Evolutionary conservation across 1,284 basidiomycete genomes (phyloP).

Genomic region (Mrakiaceae sp.): DNA sequence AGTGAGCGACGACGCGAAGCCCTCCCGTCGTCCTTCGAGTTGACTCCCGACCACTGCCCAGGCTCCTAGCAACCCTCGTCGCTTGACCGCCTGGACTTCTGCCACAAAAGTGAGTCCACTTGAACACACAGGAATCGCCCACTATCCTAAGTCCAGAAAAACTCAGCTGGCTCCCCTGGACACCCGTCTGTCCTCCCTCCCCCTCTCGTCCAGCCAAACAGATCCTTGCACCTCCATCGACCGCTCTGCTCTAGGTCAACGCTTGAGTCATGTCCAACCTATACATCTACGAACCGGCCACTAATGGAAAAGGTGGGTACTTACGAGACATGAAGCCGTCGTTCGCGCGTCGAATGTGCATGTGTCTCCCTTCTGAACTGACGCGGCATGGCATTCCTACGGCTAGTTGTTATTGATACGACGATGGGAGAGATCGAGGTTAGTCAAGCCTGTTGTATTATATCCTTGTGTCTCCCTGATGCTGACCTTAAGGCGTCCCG

Average conservation of each 20-base stretch:
- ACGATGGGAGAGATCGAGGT: conserved; percentile 78
- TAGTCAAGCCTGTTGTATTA: conserved; percentile 12
- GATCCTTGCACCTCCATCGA: too few relatives aligned
- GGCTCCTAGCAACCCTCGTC: too few relatives aligned
- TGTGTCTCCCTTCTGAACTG: not conserved
- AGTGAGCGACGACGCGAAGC: too few relatives aligned
- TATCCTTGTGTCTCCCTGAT: not conserved
- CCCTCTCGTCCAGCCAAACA: not conserved
- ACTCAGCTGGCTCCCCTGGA: too few relatives aligned
- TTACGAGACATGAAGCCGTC: not conserved
- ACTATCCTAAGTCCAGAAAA: too few relatives aligned
- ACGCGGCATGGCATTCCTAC: not conserved
- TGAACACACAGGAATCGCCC: too few relatives aligned
- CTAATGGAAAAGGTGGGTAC: conserved; percentile 9
- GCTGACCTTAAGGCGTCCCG: not conserved
- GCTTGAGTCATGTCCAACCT: conserved; percentile 1
- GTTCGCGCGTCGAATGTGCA: not conserved
- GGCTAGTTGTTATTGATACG: conserved; percentile 65
- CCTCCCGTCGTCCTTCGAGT: not conserved
- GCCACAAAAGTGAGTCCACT: too few relatives aligned
- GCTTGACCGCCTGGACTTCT: too few relatives aligned
- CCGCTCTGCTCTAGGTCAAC: not conserved
- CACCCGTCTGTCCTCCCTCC: not conserved
- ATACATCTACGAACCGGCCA: conserved; percentile 17
- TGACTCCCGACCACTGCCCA: not conserved